These are phyloP conservation scores for Mycosphaerella sp. DNA, from an alignment of 2,329 filamentous ascomycete genomes.

Conservation along the genomic window DNA sequence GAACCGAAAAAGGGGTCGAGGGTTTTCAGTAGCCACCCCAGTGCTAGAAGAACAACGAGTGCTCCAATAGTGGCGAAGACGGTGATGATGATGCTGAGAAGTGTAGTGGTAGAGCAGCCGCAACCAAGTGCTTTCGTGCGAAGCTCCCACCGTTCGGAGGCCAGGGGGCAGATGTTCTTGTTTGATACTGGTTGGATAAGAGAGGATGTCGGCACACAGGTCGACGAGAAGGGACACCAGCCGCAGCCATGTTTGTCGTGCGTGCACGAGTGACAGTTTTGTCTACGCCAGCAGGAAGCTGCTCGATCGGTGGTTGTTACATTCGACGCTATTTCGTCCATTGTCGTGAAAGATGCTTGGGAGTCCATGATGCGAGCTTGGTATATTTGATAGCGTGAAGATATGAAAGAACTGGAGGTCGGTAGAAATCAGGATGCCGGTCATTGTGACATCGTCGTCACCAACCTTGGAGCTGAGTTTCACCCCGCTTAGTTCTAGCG, in stretches of 20 bases:
- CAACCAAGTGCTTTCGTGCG: constrained; percentile 42
- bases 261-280: constrained; percentile 31
- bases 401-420: background rate
- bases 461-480: constrained; percentile 1
- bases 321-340: background rate
- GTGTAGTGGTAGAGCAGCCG: constrained; percentile 43
- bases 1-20: constrained; percentile 28
- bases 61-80: constrained; percentile 40
- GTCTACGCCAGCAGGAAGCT: constrained; percentile 30
- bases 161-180: constrained; percentile 31
- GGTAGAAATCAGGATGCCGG: background rate
- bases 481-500: background rate
- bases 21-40: constrained; percentile 17
- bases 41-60: constrained; percentile 33
- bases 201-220: constrained; percentile 40
- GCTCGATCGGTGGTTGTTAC: constrained; percentile 13
- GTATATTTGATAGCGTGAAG: background rate
- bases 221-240: constrained; percentile 41
- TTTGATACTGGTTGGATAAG: constrained; percentile 38
- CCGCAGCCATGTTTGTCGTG: constrained; percentile 34
- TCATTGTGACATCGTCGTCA: background rate
- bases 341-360: background rate
- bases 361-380: background rate
- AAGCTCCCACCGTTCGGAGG: constrained; percentile 43
- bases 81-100: constrained; percentile 41